Conservation (phyloP, 352 stramenopile species). For the Pythium inflatum region DNA sequence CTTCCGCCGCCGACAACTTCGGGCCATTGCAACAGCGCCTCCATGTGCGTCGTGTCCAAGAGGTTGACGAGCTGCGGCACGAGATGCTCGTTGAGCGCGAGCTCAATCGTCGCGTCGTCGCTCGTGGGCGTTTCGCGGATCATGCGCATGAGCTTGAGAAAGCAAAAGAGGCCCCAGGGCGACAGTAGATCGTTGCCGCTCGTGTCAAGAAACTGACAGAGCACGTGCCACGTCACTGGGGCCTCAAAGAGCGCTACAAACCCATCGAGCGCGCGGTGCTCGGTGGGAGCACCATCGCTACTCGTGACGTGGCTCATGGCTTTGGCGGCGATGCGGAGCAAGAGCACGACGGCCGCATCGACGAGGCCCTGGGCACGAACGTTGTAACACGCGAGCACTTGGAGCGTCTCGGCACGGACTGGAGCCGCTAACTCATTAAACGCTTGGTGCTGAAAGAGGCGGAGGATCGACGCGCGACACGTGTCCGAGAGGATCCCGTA, state of each 20-base stretch:
- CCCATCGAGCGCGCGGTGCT: conserved; percentile 36
- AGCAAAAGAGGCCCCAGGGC: conserved; percentile 83
- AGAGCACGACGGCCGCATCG: conserved; percentile 64
- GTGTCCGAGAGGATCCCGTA: conserved; percentile 43
- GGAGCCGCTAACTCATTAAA: conserved; percentile 19
- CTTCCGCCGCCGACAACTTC: conserved; percentile 77
- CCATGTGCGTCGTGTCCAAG: conserved; percentile 60
- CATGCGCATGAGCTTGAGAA: conserved; percentile 79
- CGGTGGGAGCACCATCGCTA: neutral
- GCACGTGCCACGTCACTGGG: conserved; percentile 50
- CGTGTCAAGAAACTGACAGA: conserved; percentile 17
- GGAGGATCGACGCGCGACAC: conserved; percentile 46
- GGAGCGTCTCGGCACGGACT: conserved; percentile 34
- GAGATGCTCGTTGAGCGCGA: conserved; percentile 58
- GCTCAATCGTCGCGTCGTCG: conserved; percentile 43
- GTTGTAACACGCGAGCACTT: conserved; percentile 71
- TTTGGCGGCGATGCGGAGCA: conserved; percentile 68
- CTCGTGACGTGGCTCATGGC: conserved; percentile 36
- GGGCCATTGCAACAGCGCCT: conserved; percentile 73
- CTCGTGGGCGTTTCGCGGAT: conserved; percentile 69
- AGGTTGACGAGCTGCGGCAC: conserved; percentile 65
- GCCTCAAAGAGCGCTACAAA: conserved; percentile 55
- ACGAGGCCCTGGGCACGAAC: conserved; percentile 67
- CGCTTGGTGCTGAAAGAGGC: conserved; percentile 47
- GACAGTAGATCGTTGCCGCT: conserved; percentile 72